These are phyloP conservation scores for Pleurotus djamor DNA, from an alignment of 768 basidiomycete genomes.

Conservation along the genomic window DNA sequence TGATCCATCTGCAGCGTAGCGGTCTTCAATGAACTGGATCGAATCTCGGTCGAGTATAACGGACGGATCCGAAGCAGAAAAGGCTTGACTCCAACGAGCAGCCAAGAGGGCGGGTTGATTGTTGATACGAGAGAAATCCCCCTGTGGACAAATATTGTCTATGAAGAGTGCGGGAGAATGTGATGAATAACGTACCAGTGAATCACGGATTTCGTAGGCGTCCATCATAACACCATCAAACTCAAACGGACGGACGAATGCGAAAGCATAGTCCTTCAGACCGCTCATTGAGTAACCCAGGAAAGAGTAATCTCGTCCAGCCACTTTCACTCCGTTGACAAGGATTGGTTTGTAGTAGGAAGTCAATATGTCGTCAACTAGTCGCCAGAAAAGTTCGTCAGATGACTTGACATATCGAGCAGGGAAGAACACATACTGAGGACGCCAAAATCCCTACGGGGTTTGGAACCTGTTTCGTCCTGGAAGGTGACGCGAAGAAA, in stretches of 20 bases:
- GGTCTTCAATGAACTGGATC: constrained; percentile 28
- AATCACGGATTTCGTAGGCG: constrained; percentile 24
- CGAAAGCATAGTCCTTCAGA: constrained; percentile 44
- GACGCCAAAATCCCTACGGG: constrained; percentile 26
- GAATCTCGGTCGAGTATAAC: constrained; percentile 31
- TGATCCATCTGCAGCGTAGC: constrained; percentile 18
- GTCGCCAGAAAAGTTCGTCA: neutral
- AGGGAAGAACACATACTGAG: constrained; percentile 12
- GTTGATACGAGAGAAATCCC: constrained; percentile 33
- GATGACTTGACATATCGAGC: neutral
- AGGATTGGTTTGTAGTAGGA: constrained; percentile 31
- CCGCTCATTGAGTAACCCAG: constrained; percentile 56
- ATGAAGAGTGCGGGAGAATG: neutral
- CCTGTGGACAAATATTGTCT: constrained; percentile 17
- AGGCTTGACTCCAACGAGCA: constrained; percentile 54
- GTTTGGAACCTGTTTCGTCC: constrained; percentile 39
- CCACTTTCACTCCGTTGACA: constrained; percentile 30
- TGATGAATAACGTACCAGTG: constrained; percentile 23
- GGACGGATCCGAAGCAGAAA: constrained; percentile 49
- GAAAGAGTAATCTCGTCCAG: constrained; percentile 42
- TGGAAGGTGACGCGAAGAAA: constrained; percentile 48
- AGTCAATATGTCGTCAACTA: constrained; percentile 23
- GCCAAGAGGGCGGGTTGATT: constrained; percentile 44
- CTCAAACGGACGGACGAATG: constrained; percentile 44
- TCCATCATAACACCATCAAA: constrained; percentile 17